A percentile compares a stretch with the other conserved stretches of the same genome.
These are phyloP conservation scores for Pueraria montana DNA, from an alignment of 306 rosid genomes.

Conservation along the genomic window DNA sequence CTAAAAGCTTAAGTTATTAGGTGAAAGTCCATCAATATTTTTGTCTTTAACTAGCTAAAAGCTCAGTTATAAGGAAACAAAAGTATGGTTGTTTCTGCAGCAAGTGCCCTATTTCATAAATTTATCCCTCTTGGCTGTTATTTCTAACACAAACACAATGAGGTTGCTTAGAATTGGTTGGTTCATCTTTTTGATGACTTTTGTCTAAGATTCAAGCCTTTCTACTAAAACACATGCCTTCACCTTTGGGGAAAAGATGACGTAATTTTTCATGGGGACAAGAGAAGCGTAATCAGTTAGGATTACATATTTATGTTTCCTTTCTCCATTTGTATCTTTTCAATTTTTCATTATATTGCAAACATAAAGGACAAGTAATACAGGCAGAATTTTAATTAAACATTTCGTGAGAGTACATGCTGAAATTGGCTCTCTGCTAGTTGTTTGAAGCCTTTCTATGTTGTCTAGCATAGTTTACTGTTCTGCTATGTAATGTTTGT, in stretches of 20 bases:
- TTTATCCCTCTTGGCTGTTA: conserved; percentile 3
- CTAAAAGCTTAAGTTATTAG: conserved; percentile 2
- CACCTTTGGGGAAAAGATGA: not conserved
- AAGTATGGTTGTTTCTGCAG: conserved; percentile 33
- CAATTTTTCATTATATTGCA: conserved; percentile 7
- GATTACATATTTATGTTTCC: conserved; percentile 3
- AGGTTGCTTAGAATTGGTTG: conserved; percentile 17
- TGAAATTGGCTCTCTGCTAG: not conserved
- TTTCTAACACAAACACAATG: not conserved
- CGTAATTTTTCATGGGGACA: conserved; percentile 12
- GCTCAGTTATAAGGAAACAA: conserved; percentile 26
- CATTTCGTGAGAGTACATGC: not conserved
- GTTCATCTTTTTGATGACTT: conserved; percentile 18
- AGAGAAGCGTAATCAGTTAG: conserved; percentile 19
- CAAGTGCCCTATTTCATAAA: not conserved
- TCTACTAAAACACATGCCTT: not conserved
- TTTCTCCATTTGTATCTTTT: conserved; percentile 1
- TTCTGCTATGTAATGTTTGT: conserved; percentile 37
- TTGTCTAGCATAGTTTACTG: conserved; percentile 12
- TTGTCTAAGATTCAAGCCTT: conserved; percentile 22
- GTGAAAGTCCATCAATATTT: conserved; percentile 10
- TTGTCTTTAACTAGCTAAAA: conserved; percentile 17
- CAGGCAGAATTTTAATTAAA: not conserved
- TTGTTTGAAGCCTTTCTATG: conserved; percentile 30
- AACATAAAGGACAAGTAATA: conserved; percentile 15